These are phyloP conservation scores for Backusella westeae DNA, from an alignment of 192 early-diverging fungal species.

Conservation along the genomic window DNA sequence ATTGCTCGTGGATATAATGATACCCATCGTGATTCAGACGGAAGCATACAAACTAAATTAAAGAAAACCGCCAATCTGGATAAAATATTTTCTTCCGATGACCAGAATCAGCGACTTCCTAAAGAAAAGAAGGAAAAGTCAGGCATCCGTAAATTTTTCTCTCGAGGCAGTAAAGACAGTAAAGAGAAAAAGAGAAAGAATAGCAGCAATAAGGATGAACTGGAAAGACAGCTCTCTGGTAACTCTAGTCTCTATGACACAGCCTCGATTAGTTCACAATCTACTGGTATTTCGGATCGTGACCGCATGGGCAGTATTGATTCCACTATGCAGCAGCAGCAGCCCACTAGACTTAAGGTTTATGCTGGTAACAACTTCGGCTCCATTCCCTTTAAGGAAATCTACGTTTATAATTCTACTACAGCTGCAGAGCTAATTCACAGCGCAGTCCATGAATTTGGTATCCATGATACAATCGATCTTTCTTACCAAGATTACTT, in stretches of 20 bases:
- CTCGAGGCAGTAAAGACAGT: conserved; percentile 19
- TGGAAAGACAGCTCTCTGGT: not conserved
- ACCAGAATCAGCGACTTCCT: not conserved
- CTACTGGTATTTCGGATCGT: conserved; percentile 24
- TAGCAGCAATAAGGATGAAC: conserved; percentile 16
- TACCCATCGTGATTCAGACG: not conserved
- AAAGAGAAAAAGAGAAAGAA: conserved; percentile 23
- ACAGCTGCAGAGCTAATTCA: conserved; percentile 43
- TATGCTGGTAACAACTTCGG: conserved; percentile 40
- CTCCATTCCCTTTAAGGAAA: conserved; percentile 26
- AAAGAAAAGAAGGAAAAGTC: conserved; percentile 26
- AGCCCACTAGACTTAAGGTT: conserved; percentile 34
- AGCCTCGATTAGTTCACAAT: conserved; percentile 32
- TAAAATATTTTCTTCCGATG: conserved; percentile 12
- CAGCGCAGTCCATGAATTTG: conserved; percentile 43
- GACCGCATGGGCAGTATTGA: conserved; percentile 15
- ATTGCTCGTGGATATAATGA: conserved; percentile 38
- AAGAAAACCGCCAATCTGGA: conserved; percentile 25
- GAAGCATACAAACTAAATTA: not conserved
- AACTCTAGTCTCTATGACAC: conserved; percentile 9
- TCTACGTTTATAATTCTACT: conserved; percentile 37
- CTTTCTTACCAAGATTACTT: conserved; percentile 35
- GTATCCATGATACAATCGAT: conserved; percentile 23
- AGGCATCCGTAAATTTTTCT: conserved; percentile 32
- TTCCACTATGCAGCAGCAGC: not conserved